phyloP scores from a whole-genome alignment of 2,329 filamentous ascomycete species.

The Cadophora malorum region DNA sequence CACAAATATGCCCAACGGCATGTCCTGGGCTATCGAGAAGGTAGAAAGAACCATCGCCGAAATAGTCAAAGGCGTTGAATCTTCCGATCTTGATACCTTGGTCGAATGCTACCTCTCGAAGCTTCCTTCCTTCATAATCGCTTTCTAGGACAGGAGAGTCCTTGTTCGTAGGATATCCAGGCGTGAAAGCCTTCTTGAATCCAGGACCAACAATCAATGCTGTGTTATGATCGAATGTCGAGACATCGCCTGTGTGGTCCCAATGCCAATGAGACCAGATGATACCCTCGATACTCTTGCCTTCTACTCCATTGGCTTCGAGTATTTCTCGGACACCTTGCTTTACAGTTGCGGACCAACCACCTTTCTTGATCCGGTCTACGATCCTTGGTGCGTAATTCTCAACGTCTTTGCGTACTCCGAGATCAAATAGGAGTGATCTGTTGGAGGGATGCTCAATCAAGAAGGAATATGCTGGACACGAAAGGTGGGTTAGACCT shows the following conservation, averaged over 20 bases:
- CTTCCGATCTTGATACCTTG: constrained; percentile 51
- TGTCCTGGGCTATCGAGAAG: constrained; percentile 59
- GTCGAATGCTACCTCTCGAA: constrained; percentile 46
- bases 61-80: constrained; percentile 58
- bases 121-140: constrained; percentile 49
- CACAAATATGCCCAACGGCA: constrained; percentile 52
- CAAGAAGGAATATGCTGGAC: constrained; percentile 54
- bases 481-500: constrained; percentile 46
- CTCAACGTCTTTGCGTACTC: constrained; percentile 51
- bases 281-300: constrained; percentile 45
- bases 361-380: constrained; percentile 43
- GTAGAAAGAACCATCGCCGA: constrained; percentile 62
- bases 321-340: constrained; percentile 52
- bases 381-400: constrained; percentile 46
- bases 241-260: constrained; percentile 52
- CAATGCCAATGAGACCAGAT: constrained; percentile 49
- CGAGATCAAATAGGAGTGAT: constrained; percentile 48
- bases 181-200: constrained; percentile 50
- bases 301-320: constrained; percentile 47
- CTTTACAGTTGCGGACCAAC: constrained; percentile 48
- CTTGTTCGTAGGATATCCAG: constrained; percentile 52
- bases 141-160: constrained; percentile 49
- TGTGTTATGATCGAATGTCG: constrained; percentile 51
- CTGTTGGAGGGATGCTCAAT: constrained; percentile 51
- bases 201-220: constrained; percentile 55